Conservation (phyloP, 768 basidiomycete genomes). For the Mycena venus region DNA sequence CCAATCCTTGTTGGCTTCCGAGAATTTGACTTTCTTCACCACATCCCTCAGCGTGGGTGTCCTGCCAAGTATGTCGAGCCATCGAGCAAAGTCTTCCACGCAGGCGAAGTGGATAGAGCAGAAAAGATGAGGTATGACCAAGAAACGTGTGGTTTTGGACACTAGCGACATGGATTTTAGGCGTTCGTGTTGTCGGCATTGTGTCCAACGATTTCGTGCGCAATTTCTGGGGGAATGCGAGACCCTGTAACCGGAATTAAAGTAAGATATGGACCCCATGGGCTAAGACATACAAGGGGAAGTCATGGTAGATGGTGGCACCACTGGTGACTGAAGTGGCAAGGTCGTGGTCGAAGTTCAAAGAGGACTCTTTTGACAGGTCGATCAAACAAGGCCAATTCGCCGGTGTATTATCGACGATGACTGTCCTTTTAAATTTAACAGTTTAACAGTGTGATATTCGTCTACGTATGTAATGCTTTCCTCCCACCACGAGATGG, state of each 20-base stretch:
- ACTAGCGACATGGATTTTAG: constrained; percentile 16
- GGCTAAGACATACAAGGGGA: background rate
- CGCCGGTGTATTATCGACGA: no score
- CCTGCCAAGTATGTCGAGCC: constrained; percentile 20
- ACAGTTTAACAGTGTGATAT: no score
- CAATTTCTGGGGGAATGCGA: constrained; percentile 19
- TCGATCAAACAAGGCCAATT: no score
- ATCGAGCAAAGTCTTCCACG: constrained; percentile 18
- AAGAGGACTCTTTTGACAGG: no score
- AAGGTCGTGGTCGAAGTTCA: no score
- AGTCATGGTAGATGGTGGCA: background rate
- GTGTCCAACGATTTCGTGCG: constrained; percentile 15
- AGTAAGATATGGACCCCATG: background rate
- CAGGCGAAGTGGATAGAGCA: constrained; percentile 12
- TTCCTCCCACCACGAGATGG: no score
- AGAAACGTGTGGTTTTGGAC: constrained; percentile 11
- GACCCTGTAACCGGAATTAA: constrained; percentile 2
- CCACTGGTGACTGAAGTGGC: no score
- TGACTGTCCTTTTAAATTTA: no score
- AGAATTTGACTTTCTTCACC: constrained; percentile 22
- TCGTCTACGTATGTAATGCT: no score
- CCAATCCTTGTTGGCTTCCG: background rate
- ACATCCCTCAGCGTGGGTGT: background rate
- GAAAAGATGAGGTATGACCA: constrained; percentile 9
- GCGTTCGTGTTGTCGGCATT: constrained; percentile 8